These are phyloP conservation scores for Microcyclosporella mali DNA, from an alignment of 2,329 filamentous ascomycete genomes.

Conservation along the genomic window DNA sequence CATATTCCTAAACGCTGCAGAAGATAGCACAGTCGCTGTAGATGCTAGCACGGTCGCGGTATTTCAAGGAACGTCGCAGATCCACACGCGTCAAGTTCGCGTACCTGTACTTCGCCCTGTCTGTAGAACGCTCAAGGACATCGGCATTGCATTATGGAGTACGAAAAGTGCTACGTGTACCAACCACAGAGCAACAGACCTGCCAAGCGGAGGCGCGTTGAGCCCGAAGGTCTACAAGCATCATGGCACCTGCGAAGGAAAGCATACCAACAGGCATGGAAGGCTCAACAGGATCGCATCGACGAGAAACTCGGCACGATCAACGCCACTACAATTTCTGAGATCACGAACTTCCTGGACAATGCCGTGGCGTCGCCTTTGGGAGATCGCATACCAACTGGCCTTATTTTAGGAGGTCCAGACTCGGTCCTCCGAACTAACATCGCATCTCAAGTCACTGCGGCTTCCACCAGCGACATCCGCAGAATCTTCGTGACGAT, in stretches of 20 bases:
- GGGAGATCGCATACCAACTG: conserved; percentile 14
- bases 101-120: too few relatives aligned
- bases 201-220: conserved; percentile 36
- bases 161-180: conserved; percentile 45
- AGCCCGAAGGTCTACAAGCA: conserved; percentile 29
- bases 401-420: conserved; percentile 66
- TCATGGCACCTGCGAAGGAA: conserved; percentile 48
- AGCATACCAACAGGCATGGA: conserved; percentile 60
- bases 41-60: too few relatives aligned
- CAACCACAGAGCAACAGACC: conserved; percentile 34
- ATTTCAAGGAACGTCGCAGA: too few relatives aligned
- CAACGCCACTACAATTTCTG: conserved; percentile 35
- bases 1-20: too few relatives aligned
- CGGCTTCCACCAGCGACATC: conserved; percentile 30
- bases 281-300: conserved; percentile 56
- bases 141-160: conserved; percentile 36
- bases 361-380: conserved; percentile 16
- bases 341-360: conserved; percentile 36
- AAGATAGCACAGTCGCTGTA: too few relatives aligned
- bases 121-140: too few relatives aligned
- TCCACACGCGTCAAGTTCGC: too few relatives aligned
- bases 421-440: conserved; percentile 70
- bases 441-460: conserved; percentile 63
- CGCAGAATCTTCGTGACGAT: conserved; percentile 58
- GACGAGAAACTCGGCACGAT: conserved; percentile 43